Evolutionary conservation across 345 rosid genomes (phyloP), one percentile per base, ranked within the genome.

Genomic region (Brassica incana): DNA sequence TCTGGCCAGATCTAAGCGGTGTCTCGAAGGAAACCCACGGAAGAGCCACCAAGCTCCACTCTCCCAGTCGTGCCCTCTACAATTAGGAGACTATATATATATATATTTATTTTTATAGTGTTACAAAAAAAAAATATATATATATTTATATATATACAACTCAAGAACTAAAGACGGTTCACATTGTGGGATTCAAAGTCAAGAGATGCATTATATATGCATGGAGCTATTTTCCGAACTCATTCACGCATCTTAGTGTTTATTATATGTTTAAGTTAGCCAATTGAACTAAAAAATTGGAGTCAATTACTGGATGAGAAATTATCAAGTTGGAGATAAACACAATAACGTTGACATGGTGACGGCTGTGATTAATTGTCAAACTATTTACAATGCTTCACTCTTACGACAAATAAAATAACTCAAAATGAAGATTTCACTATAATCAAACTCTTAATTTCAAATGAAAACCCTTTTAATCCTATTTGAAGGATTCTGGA

Each of bases 121-220:
- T n/a, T n/a, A n/a, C n/a, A n/a, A n/a, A n/a, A n/a, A n/a, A n/a
- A n/a, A n/a, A n/a, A 43, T 8, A 2, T 23, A 23, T 23, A 23
- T 23, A 23, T 23, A 23, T 23, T 23, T 23, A 58, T 50, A n/a
- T 20, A 20, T 20, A 58, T 29, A 30, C 5, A 50, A n/a, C 11
- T 30, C 32, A 14, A 70, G 23, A 30, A 30, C 8, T 56, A 56
- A 35, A 56, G 35, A 64, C 16, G 33, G 63, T 64, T 74, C 52
- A 74, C 43, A 62, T 32, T 63, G 54, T 30, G 62, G 63, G 32
- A 74, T 58, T 56, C 61, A 58, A 58, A 58, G 29, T 74, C 70
- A 74, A 18, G 45, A 32, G 45, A 63, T 73, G 77, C 69, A 45
- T 72, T 48, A 12, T 45, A 45, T 27, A 43, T 73, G 32, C 69